Percentiles rank a stretch among this genome's conserved stretches.
Conservation (phyloP, 2,329 filamentous ascomycete genomes). For the Clathrospora elynae region DNA sequence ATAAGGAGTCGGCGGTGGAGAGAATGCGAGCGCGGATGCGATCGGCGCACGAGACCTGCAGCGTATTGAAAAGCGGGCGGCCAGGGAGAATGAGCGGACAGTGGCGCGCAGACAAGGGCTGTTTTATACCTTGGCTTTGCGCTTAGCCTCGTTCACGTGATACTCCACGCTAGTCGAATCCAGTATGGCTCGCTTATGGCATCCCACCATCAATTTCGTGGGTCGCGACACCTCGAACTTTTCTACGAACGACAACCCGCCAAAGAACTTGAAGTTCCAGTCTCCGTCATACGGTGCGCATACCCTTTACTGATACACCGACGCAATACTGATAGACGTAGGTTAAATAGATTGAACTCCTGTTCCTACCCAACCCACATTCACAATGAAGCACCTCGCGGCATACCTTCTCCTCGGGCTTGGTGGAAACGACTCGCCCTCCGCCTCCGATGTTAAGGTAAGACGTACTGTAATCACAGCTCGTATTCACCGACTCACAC, state of each 20-base stretch:
- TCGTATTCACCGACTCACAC: slow-evolving; percentile 11
- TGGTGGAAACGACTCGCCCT: slow-evolving; percentile 88
- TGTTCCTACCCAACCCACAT: slow-evolving; percentile 62
- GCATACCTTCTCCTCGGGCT: slow-evolving; percentile 97
- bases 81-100: slow-evolving; percentile 31
- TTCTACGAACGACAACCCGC: slow-evolving; percentile 35
- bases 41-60: slow-evolving; percentile 24
- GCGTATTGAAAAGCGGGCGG: slow-evolving; percentile 22
- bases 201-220: slow-evolving; percentile 25
- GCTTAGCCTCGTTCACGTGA: slow-evolving; percentile 24
- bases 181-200: slow-evolving; percentile 13
- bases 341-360: slow-evolving; percentile 93
- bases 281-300: slow-evolving; percentile 92
- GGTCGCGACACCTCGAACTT: slow-evolving; percentile 39
- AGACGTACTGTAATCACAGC: neutral
- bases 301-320: neutral
- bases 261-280: slow-evolving; percentile 94
- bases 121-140: slow-evolving; percentile 27
- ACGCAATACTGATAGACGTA: slow-evolving; percentile 31
- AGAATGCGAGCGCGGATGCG: slow-evolving; percentile 20
- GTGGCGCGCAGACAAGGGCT: slow-evolving; percentile 28
- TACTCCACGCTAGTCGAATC: slow-evolving; percentile 9
- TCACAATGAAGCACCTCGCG: slow-evolving; percentile 99
- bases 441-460: slow-evolving; percentile 73
- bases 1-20: slow-evolving; percentile 15